These are phyloP conservation scores for Mallotus nudiflorus DNA, from an alignment of 345 rosid species.

Conservation along the genomic window DNA sequence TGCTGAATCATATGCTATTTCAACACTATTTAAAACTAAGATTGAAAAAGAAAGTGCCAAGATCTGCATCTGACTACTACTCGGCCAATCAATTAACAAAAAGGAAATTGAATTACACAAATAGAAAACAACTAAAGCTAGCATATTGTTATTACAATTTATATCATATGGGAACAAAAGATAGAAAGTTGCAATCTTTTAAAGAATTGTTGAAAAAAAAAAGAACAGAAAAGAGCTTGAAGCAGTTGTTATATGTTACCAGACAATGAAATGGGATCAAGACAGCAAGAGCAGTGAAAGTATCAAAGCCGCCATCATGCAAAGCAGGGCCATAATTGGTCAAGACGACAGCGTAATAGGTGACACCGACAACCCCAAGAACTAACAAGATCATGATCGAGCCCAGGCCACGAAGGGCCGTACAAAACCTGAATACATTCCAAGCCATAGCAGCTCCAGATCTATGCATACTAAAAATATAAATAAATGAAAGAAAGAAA, in stretches of 20 bases:
- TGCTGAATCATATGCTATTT: background rate
- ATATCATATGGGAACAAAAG: background rate
- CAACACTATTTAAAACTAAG: slow-evolving; percentile 4
- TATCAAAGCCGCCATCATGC: slow-evolving; percentile 62
- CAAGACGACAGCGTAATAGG: slow-evolving; percentile 88
- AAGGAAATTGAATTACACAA: background rate
- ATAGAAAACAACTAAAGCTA: background rate
- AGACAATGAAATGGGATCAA: slow-evolving; percentile 75
- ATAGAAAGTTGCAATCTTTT: background rate
- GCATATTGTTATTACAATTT: background rate
- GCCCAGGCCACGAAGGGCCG: slow-evolving; percentile 91
- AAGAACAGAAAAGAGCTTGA: too few species aligned
- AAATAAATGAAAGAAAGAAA: slow-evolving; percentile 19
- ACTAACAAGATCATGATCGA: slow-evolving; percentile 97
- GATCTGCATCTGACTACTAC: background rate
- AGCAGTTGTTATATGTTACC: slow-evolving; percentile 44
- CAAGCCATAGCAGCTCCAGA: slow-evolving; percentile 97
- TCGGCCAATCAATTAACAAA: background rate
- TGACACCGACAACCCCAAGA: slow-evolving; percentile 88
- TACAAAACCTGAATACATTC: slow-evolving; percentile 97
- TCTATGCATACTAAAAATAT: slow-evolving; percentile 68
- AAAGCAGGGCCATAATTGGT: slow-evolving; percentile 83
- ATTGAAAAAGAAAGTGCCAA: background rate
- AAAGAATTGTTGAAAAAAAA: background rate
- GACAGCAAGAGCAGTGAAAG: slow-evolving; percentile 51